phyloP scores from a whole-genome alignment of 345 rosid species.

The Euphorbia lathyris region DNA sequence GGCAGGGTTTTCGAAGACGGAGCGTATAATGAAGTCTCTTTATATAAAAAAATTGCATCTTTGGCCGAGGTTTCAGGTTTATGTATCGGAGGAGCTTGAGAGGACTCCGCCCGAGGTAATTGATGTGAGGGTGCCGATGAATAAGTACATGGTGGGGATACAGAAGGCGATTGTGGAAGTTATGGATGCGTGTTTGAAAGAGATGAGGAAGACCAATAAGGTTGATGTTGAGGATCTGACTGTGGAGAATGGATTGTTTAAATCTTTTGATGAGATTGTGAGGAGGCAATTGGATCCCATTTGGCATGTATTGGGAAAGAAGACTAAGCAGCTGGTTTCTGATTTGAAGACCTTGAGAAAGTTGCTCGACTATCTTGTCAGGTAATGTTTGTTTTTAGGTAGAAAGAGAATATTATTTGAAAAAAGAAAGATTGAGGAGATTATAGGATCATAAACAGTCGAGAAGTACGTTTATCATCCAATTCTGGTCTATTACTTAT shows the following conservation, averaged over 20 bases:
- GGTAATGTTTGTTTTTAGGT: constrained; percentile 40
- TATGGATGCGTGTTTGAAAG: constrained; percentile 93
- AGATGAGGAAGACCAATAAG: constrained; percentile 92
- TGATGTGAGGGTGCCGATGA: constrained; percentile 85
- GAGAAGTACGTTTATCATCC: not conserved
- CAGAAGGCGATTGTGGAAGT: constrained; percentile 88
- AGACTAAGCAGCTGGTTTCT: constrained; percentile 92
- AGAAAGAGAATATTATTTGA: no score
- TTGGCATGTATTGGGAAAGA: constrained; percentile 94
- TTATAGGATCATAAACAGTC: not conserved
- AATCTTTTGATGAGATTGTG: constrained; percentile 97
- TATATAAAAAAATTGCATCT: constrained; percentile 61
- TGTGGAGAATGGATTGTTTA: constrained; percentile 89
- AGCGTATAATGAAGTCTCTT: constrained; percentile 76
- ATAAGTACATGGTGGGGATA: constrained; percentile 75
- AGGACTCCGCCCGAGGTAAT: constrained; percentile 76
- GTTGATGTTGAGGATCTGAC: constrained; percentile 97
- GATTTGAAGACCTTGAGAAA: constrained; percentile 96
- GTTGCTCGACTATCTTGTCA: constrained; percentile 92
- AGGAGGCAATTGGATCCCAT: constrained; percentile 95
- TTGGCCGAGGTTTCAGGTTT: constrained; percentile 95
- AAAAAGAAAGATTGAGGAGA: no score
- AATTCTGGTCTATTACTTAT: not conserved
- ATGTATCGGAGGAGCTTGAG: constrained; percentile 86
- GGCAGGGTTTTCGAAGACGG: constrained; percentile 88